These are phyloP conservation scores for Chiua virens DNA, from an alignment of 768 basidiomycete species.

Conservation along the genomic window DNA sequence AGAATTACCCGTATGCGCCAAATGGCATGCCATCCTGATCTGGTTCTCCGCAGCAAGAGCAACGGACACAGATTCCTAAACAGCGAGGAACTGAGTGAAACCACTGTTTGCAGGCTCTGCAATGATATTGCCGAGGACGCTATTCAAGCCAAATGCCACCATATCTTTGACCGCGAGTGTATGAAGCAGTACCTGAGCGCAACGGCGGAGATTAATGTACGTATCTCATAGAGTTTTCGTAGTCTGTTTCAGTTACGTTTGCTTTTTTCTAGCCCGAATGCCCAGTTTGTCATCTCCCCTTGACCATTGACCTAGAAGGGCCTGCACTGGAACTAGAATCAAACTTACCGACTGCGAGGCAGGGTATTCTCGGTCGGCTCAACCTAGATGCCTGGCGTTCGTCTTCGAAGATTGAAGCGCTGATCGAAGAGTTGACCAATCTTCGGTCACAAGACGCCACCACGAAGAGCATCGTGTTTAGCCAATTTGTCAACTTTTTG, in stretches of 20 bases:
- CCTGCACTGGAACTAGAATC: constrained; percentile 86
- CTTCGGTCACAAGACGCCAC: constrained; percentile 82
- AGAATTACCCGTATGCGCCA: constrained; percentile 95
- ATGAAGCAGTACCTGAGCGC: constrained; percentile 90
- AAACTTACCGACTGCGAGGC: constrained; percentile 48
- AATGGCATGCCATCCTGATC: constrained; percentile 94
- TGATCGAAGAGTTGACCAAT: constrained; percentile 90
- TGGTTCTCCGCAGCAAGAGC: constrained; percentile 85
- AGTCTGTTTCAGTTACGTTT: background rate
- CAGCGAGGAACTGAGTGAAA: constrained; percentile 61
- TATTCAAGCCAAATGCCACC: constrained; percentile 88
- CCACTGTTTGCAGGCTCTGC: constrained; percentile 91
- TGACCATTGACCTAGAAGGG: constrained; percentile 96
- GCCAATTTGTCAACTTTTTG: constrained; percentile 91
- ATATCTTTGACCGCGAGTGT: constrained; percentile 95
- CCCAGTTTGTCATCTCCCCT: constrained; percentile 88
- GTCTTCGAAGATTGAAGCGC: constrained; percentile 95
- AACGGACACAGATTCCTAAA: constrained; percentile 63
- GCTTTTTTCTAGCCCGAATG: constrained; percentile 68
- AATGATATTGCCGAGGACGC: constrained; percentile 97
- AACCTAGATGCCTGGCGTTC: constrained; percentile 90
- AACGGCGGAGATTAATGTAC: constrained; percentile 60
- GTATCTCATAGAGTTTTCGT: constrained; percentile 21
- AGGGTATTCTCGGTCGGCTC: constrained; percentile 92
- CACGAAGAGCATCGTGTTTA: constrained; percentile 96